Evolutionary conservation across 2,329 filamentous ascomycete species (phyloP), one percentile per base, ranked within the genome.

Genomic region (Paecilomyces formosus): DNA sequence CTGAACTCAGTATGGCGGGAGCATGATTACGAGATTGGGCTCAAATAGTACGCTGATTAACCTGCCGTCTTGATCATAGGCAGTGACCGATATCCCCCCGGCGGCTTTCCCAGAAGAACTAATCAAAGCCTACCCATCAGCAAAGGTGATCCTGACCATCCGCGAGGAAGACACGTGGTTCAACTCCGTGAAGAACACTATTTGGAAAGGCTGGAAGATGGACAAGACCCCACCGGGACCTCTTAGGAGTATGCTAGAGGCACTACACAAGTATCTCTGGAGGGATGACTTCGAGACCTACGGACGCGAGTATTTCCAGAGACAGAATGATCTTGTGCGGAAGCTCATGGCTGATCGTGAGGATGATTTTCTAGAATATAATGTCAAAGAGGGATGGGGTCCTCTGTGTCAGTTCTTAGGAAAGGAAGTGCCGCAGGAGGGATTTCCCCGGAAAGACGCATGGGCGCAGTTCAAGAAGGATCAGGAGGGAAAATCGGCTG

Each of bases 241-340:
- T 30, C 8, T 33, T 30, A 12, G 15, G 15, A 11, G 24, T 26
- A 8, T 54, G 13, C 21, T 26, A n/a, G 51, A 31, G 9, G 53
- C 53, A 26, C 50, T 57, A 2, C 26, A 53, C 21, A 21, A 21
- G 18, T 77, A 77, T 58, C 85, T 85, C 71, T 86, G 85, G 76
- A 77, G 81, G 64, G 81, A 81, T 60, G 83, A 86, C 66, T 85
- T 86, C 66, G 30, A 21, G 24, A 31, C n/a, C 12, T 30, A 60
- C 15, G 58, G 58, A 7, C 53, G 54, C 15, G 45, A 33, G 57
- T 58, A 18, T 8, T 62, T 60, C 74, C 68, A 70, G 28, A 72
- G 77, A 53, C 78, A 82, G 68, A 81, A 81, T 66, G 75, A 74
- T 4, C 70, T 77, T 57, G 73, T 82, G 8, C 71, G 67, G 4